A percentile compares a stretch with the other conserved stretches of the same genome.
Conservation (phyloP, 2,329 filamentous ascomycete genomes). For the Penicillium rolfsii region DNA sequence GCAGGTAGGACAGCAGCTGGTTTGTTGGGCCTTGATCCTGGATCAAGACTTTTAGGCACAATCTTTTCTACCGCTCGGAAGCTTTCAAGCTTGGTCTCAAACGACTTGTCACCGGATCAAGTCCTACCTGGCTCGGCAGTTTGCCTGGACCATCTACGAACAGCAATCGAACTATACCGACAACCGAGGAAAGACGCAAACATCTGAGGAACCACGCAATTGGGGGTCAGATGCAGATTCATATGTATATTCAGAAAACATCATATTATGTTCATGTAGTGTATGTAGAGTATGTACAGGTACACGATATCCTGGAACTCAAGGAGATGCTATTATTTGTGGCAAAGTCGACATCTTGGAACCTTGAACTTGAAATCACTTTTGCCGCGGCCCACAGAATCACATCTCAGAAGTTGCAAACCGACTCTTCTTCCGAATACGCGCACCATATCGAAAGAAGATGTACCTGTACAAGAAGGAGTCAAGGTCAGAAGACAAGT, state of each 20-base stretch:
- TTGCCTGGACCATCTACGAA: neutral
- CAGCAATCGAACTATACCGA: conserved; percentile 11
- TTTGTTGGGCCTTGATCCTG: conserved; percentile 10
- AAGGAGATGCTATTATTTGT: too few species aligned
- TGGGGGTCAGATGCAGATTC: neutral
- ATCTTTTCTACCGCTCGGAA: neutral
- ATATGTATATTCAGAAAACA: neutral
- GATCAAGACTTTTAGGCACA: neutral
- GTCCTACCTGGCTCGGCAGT: neutral
- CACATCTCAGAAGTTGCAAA: conserved; percentile 39
- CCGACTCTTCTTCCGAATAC: conserved; percentile 47
- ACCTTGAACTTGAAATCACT: neutral
- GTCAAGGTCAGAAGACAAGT: conserved; percentile 1
- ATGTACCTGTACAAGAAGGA: conserved; percentile 39
- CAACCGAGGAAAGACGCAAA: conserved; percentile 10
- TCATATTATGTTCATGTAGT: neutral
- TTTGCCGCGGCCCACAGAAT: conserved; percentile 5
- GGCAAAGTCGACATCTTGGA: neutral
- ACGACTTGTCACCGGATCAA: neutral
- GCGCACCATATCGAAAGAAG: conserved; percentile 49
- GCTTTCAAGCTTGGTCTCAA: neutral
- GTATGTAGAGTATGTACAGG: neutral
- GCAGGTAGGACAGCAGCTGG: conserved; percentile 20
- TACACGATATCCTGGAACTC: neutral
- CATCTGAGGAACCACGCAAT: conserved; percentile 4